These are phyloP conservation scores for Pulveroboletus frians DNA, from an alignment of 768 basidiomycete species.

Conservation along the genomic window DNA sequence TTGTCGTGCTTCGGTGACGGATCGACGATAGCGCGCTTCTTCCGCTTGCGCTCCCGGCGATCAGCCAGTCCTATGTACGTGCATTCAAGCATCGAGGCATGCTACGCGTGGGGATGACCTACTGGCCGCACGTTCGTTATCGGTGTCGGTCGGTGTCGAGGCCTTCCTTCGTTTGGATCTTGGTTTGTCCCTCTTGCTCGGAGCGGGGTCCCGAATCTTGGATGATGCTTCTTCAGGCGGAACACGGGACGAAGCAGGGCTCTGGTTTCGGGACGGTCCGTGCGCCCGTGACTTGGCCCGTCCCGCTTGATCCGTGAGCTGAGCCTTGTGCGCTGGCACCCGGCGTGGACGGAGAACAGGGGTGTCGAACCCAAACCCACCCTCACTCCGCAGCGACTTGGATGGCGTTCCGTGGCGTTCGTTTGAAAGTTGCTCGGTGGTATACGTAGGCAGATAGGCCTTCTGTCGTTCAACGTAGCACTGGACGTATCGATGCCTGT, in stretches of 20 bases:
- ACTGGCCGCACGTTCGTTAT: constrained; percentile 37
- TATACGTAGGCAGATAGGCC: constrained; percentile 40
- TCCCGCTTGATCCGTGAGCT: neutral
- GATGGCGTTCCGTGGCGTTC: constrained; percentile 11
- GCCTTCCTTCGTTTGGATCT: constrained; percentile 22
- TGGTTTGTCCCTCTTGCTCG: constrained; percentile 18
- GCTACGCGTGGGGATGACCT: constrained; percentile 11
- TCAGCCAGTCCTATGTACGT: constrained; percentile 50
- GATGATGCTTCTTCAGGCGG: neutral
- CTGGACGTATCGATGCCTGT: constrained; percentile 39
- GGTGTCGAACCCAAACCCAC: constrained; percentile 43
- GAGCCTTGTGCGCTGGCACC: constrained; percentile 14
- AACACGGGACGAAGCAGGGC: neutral
- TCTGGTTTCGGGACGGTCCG: neutral
- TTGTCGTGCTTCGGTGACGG: constrained; percentile 11
- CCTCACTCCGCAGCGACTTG: constrained; percentile 4
- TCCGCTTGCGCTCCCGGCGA: constrained; percentile 59
- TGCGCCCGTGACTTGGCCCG: neutral
- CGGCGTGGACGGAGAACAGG: constrained; percentile 55
- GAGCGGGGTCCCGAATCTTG: constrained; percentile 1
- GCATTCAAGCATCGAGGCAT: neutral
- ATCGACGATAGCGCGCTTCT: constrained; percentile 50
- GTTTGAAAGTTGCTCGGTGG: constrained; percentile 33
- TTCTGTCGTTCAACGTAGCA: constrained; percentile 49
- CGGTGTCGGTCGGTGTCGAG: constrained; percentile 17